Conservation (phyloP, 495 filamentous ascomycete species). For the Hypoxylon lienhwacheense region DNA sequence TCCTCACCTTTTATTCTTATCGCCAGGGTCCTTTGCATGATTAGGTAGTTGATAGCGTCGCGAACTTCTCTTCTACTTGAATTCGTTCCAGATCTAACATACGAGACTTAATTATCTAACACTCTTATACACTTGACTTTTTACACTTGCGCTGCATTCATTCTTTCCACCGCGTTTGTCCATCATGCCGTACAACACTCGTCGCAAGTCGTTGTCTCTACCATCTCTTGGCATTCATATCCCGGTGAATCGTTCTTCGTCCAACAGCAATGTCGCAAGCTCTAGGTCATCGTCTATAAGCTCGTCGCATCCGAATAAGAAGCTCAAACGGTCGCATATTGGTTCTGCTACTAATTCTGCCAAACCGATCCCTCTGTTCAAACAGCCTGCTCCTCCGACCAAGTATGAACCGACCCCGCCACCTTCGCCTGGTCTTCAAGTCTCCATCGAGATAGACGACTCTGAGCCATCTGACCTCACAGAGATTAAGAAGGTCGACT, state of each 20-base stretch:
- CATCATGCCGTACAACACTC: constrained; percentile 94
- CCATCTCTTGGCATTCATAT: constrained; percentile 91
- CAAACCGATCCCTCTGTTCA: constrained; percentile 39
- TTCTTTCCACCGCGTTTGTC: constrained; percentile 24
- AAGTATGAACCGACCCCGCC: constrained; percentile 78
- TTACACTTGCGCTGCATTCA: constrained; percentile 25
- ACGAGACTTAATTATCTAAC: too few relatives aligned
- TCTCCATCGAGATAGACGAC: constrained; percentile 49
- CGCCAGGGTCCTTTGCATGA: constrained; percentile 16
- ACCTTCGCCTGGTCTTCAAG: constrained; percentile 67
- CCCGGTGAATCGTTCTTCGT: constrained; percentile 54
- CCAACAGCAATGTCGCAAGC: constrained; percentile 35
- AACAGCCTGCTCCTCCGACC: constrained; percentile 39
- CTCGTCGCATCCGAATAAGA: constrained; percentile 72
- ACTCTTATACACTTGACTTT: too few relatives aligned
- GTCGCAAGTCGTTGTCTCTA: constrained; percentile 93
- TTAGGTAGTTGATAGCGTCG: too few relatives aligned
- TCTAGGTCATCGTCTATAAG: constrained; percentile 51
- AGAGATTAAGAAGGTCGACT: constrained; percentile 64
- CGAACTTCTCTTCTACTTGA: too few relatives aligned
- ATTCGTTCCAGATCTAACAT: too few relatives aligned
- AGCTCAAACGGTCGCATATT: constrained; percentile 70
- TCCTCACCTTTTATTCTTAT: constrained; percentile 14
- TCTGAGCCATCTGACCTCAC: constrained; percentile 32
- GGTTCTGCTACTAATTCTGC: constrained; percentile 53